Percentiles rank a stretch among this genome's conserved stretches.
These are phyloP conservation scores for Camellia japonica DNA, from an alignment of 148 eudicot genomes.

Conservation along the genomic window DNA sequence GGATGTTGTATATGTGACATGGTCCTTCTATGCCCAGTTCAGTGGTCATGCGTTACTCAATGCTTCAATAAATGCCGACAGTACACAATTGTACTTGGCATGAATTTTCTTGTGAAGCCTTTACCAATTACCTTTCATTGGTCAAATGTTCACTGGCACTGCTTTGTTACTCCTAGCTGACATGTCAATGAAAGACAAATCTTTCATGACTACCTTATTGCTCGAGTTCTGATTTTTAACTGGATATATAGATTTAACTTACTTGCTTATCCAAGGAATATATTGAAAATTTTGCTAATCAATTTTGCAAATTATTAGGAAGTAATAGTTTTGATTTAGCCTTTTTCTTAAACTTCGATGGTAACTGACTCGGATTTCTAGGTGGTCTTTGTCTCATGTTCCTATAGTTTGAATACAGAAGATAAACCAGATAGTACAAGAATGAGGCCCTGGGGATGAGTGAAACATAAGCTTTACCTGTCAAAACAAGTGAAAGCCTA, in stretches of 20 bases:
- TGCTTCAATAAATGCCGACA: slow-evolving; percentile 1
- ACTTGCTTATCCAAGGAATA: no score
- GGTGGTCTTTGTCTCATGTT: not conserved
- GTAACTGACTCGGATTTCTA: not conserved
- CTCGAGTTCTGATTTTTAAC: not conserved
- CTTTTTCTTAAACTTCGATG: not conserved
- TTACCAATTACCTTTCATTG: not conserved
- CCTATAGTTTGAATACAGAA: slow-evolving; percentile 6
- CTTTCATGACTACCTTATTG: no score
- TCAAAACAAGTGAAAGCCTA: not conserved
- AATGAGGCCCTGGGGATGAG: slow-evolving; percentile 3
- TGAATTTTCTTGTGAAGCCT: slow-evolving; percentile 5
- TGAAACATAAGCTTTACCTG: not conserved
- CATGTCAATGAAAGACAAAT: not conserved
- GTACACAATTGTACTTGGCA: not conserved
- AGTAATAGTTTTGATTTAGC: not conserved
- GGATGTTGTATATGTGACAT: not conserved
- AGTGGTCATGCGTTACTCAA: not conserved
- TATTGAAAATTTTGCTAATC: not conserved
- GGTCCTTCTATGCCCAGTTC: not conserved
- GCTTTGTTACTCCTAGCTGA: not conserved
- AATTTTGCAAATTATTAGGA: not conserved
- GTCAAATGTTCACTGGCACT: not conserved
- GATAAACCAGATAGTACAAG: not conserved
- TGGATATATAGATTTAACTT: not conserved